Evolutionary conservation across 768 basidiomycete species (phyloP).

Genomic region (Trichaptum fuscoviolaceum): DNA sequence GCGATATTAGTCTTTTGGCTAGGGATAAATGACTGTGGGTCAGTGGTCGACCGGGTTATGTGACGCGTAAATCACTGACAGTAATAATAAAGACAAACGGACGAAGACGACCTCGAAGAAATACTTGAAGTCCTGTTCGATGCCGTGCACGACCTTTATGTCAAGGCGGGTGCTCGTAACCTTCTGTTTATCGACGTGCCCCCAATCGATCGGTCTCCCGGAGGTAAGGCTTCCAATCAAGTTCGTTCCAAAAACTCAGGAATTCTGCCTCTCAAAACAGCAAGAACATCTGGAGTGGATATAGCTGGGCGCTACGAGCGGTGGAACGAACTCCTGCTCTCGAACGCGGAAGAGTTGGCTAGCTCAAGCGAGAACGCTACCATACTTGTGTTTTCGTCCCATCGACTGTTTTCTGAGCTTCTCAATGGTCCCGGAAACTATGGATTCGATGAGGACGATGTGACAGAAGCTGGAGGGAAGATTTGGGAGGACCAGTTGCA

Average conservation of each 20-base stretch:
- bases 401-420: slow-evolving; percentile 25
- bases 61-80: not conserved
- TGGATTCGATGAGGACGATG: slow-evolving; percentile 28
- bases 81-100: slow-evolving; percentile 11
- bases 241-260: slow-evolving; percentile 4
- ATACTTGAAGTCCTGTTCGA: slow-evolving; percentile 25
- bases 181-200: slow-evolving; percentile 35
- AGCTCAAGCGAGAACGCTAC: slow-evolving; percentile 18
- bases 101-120: slow-evolving; percentile 23
- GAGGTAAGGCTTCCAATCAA: slow-evolving; percentile 20
- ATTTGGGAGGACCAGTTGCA: slow-evolving; percentile 38
- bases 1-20: slow-evolving; percentile 24
- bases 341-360: slow-evolving; percentile 21
- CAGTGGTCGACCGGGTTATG: not conserved
- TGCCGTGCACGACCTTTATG: slow-evolving; percentile 24
- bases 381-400: slow-evolving; percentile 29
- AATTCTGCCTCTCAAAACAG: not conserved
- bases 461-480: slow-evolving; percentile 21
- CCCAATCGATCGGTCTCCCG: slow-evolving; percentile 32
- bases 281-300: not conserved
- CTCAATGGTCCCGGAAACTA: slow-evolving; percentile 30
- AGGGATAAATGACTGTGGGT: slow-evolving; percentile 38
- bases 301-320: slow-evolving; percentile 15
- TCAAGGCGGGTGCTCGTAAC: slow-evolving; percentile 28
- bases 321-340: slow-evolving; percentile 29